Evolutionary conservation across 2,329 filamentous ascomycete genomes (phyloP).

Genomic region (Cladosporium cucumerinum): DNA sequence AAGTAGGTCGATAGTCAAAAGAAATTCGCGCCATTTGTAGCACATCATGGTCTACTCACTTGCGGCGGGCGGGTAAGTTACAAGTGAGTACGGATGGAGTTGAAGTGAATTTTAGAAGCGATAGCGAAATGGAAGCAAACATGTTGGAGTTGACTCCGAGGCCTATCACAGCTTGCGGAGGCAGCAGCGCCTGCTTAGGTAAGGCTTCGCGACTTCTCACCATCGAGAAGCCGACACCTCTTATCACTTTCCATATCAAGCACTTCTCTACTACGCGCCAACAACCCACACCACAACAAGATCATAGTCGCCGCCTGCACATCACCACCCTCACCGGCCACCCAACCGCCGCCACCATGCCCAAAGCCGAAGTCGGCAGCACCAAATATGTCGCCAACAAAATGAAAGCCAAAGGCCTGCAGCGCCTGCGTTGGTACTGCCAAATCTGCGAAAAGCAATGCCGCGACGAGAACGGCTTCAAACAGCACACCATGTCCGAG

Average conservation of each 20-base stretch:
- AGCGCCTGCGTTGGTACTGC: conserved; percentile 89
- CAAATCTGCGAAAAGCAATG: conserved; percentile 71
- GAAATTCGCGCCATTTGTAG: not conserved
- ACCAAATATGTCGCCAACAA: conserved; percentile 90
- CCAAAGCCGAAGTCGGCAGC: conserved; percentile 84
- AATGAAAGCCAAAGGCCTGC: conserved; percentile 75
- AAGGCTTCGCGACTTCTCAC: not conserved
- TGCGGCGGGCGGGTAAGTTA: not conserved
- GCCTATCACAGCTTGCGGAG: not conserved
- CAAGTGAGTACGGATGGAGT: not conserved
- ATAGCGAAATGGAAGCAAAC: not conserved
- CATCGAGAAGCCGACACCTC: not conserved
- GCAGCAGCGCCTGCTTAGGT: not conserved
- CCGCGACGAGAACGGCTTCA: conserved; percentile 86
- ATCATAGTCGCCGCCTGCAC: not conserved
- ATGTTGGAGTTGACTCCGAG: not conserved
- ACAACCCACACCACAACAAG: not conserved
- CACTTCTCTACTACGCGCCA: not conserved
- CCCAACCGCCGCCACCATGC: conserved; percentile 60
- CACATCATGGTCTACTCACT: not conserved
- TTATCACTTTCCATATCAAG: not conserved
- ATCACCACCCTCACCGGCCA: not conserved
- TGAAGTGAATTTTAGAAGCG: not conserved
- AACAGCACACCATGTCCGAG: conserved; percentile 75
- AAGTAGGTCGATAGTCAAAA: not conserved